These are phyloP conservation scores for Fragaria iinumae DNA, from an alignment of 306 rosid genomes.

Conservation along the genomic window DNA sequence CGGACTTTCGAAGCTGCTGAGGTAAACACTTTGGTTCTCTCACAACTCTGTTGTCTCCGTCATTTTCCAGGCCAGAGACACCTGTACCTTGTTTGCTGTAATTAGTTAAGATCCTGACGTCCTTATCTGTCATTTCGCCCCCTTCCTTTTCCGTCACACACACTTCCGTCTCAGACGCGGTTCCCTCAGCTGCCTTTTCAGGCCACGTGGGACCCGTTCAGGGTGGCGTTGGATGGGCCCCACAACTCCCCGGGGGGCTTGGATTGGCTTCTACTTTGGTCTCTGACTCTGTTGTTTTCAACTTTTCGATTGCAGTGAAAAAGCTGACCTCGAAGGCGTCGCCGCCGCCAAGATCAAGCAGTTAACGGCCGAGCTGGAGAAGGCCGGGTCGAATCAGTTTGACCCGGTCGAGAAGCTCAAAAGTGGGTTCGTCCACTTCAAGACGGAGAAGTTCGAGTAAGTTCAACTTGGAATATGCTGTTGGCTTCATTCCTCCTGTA, in stretches of 20 bases:
- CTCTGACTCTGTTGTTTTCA: not conserved
- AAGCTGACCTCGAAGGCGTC: slow-evolving; percentile 50
- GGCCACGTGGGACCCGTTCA: slow-evolving; percentile 19
- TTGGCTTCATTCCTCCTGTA: slow-evolving; percentile 3
- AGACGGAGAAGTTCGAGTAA: slow-evolving; percentile 74
- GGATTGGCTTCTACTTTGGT: not conserved
- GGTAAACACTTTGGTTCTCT: slow-evolving; percentile 30
- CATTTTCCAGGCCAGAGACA: not conserved
- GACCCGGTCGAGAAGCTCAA: slow-evolving; percentile 66
- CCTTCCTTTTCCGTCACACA: not conserved
- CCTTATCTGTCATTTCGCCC: slow-evolving; percentile 25
- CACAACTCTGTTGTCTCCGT: not conserved
- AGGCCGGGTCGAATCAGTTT: slow-evolving; percentile 21
- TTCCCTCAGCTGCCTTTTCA: not conserved
- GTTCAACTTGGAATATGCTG: slow-evolving; percentile 33
- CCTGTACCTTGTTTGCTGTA: not conserved
- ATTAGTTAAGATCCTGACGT: not conserved
- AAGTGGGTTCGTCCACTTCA: slow-evolving; percentile 70
- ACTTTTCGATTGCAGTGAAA: slow-evolving; percentile 37
- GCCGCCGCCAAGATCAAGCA: slow-evolving; percentile 79
- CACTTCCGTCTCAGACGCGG: slow-evolving; percentile 4
- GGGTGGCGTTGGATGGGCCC: not conserved
- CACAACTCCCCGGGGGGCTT: too few species aligned
- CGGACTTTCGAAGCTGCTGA: slow-evolving; percentile 64
- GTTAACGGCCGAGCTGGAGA: slow-evolving; percentile 58